phyloP scores from a whole-genome alignment of 495 filamentous ascomycete genomes.

The Pseudomonodictys pantanalensis region DNA sequence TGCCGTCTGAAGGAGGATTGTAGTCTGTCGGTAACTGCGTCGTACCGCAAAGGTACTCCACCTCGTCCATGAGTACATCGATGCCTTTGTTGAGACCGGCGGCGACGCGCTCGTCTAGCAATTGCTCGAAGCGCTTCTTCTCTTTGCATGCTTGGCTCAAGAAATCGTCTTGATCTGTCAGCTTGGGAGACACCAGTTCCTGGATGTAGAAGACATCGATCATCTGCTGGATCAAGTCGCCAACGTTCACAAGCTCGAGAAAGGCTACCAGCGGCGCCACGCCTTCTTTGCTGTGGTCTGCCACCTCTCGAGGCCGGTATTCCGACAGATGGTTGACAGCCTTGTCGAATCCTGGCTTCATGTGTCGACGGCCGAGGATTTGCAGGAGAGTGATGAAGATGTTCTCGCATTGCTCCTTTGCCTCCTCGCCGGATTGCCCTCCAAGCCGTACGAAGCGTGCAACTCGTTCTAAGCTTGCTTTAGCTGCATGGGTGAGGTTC shows the following conservation, averaged over 20 bases:
- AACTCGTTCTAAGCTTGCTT: slow-evolving; percentile 80
- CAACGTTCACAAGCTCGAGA: slow-evolving; percentile 95
- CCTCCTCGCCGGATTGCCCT: slow-evolving; percentile 74
- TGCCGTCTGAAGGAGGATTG: slow-evolving; percentile 63
- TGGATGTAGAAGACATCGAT: slow-evolving; percentile 98
- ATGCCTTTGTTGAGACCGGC: slow-evolving; percentile 96
- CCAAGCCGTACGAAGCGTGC: slow-evolving; percentile 76
- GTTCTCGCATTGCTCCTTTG: slow-evolving; percentile 83
- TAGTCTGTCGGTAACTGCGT: slow-evolving; percentile 85
- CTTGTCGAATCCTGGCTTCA: slow-evolving; percentile 86
- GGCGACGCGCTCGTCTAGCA: slow-evolving; percentile 95
- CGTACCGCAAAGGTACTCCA: slow-evolving; percentile 90
- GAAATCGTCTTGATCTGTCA: slow-evolving; percentile 92
- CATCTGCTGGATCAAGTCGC: slow-evolving; percentile 98
- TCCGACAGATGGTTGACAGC: slow-evolving; percentile 86
- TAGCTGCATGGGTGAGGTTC: slow-evolving; percentile 83
- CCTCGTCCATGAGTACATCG: slow-evolving; percentile 96
- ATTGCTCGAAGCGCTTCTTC: slow-evolving; percentile 98
- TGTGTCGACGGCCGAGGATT: slow-evolving; percentile 79
- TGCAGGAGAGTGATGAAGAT: slow-evolving; percentile 84
- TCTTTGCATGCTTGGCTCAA: slow-evolving; percentile 84
- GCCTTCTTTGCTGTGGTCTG: slow-evolving; percentile 63
- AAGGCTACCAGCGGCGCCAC: slow-evolving; percentile 94
- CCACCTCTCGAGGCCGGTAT: slow-evolving; percentile 87
- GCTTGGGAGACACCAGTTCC: slow-evolving; percentile 75